Base-by-base conservation (phyloP, 2,329 filamentous ascomycete species). In the Penicillium sp. region DNA sequence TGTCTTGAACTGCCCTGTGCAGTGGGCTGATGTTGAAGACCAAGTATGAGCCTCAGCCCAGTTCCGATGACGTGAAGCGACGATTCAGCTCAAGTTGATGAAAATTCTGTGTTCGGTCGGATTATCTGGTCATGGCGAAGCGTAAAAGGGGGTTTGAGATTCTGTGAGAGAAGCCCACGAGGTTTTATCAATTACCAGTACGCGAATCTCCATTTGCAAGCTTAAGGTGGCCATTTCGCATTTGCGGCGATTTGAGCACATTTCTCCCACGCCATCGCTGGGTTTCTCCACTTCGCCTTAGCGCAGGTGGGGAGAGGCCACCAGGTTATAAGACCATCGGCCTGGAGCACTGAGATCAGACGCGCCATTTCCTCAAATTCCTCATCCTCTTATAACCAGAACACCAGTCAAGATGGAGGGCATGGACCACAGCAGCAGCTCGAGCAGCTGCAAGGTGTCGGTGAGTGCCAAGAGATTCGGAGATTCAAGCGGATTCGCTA, bases 371-470 rank as follows among this genome's bases (percentile, higher is more conserved):
- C 39, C 23, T 39, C 52, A 39, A n/a, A 21, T 10, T 15, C 15
- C 31, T 8, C 33, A 19, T 44, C 13, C 21, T 21, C 21, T 5
- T 6, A 43, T 27, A 47, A 13, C 44, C 29, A 48, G 9, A 35
- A 23, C 7, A 55, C 44, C n/a, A 29, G 19, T 42, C 49, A 56
- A 19, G 9, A 63, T 63, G 56, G 52, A 62, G n/a, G 61, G 54
- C 59, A 66, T 68, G 64, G 57, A 59, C 25, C 61, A 63, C 19
- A 57, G 61, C 43, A 60, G 63, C 35, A 61, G 61, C 43, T 59
- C 52, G 43, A 56, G 27, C 36, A 39, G 58, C 44, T 71, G 69
- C 53, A 60, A 70, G 58, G 64, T 71, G 36, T 71, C 69, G 9
- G 68, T 71, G 50, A 44, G 57, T 58, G 63, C 63, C 61, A 65